Evolutionary conservation across 2,329 filamentous ascomycete species (phyloP), one percentile per base, ranked within the genome.

Genomic region (Sporothrix globosa): DNA sequence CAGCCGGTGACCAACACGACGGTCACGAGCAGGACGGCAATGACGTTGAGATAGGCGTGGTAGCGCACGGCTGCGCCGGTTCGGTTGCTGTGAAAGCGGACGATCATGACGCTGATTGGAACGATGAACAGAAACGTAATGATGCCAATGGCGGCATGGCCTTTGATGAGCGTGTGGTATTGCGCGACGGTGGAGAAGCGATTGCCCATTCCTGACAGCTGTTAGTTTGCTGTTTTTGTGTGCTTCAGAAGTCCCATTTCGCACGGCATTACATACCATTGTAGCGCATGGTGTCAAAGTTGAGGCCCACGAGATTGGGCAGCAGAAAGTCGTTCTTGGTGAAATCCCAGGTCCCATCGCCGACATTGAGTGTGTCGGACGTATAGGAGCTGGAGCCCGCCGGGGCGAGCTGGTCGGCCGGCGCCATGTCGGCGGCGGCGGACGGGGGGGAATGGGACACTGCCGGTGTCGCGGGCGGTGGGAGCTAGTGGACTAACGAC

Each of bases 311-410:
- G 60, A 96, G 82, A 76, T 93, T 93, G 48, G 92, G 92, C 67
- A 96, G 81, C 69, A 96, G 82, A 78, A 95, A 96, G 21, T 87
- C 89, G 77, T 94, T 92, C 77, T 90, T 90, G 71, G 85, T 84
- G 70, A 90, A 90, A 76, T 94, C 90, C 92, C 92, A 96, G 46
- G 92, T 95, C 27, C 92, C 92, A 78, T 95, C 92, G 73, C 92
- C 92, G 19, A 95, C 91, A 69, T 83, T 85, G 84, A 94, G 83
- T n/a, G 89, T 92, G 76, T 89, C 84, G 67, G 91, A 93, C 75
- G 86, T 84, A 81, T 95, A 95, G 74, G 85, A 87, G 78, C 88
- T 90, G 79, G 88, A 88, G 77, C 92, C 92, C 66, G 92, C 86
- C 74, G 90, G 85, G 74, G 90, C 90, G 76, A 91, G 84, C 76